Base-by-base conservation (phyloP, 2,329 filamentous ascomycete species). In the Ophiocordyceps sinensis region DNA sequence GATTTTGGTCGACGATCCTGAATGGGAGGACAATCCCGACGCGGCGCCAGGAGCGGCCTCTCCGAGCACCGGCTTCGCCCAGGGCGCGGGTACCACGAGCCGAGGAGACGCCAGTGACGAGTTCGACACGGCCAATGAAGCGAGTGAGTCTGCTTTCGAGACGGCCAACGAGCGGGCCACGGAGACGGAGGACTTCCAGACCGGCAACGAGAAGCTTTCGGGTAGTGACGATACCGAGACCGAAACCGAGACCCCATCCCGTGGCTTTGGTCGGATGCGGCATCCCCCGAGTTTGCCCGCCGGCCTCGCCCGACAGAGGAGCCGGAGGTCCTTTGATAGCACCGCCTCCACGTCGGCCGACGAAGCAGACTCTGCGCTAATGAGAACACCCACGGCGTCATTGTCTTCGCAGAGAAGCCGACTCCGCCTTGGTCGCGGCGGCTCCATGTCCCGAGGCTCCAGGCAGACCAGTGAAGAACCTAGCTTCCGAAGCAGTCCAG, bases 141-240 rank as follows among this genome's bases (percentile, higher is more conserved):
- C 74, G 1, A 77, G 70, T 48, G 77, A 81, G 46, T 75, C 71
- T 17, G 74, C 71, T 9, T 79, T 79, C 46, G 75, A 78, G 53
- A 79, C 75, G 2, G 76, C 75, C 21, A 85, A 93, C 53, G 89
- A 95, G 60, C 77, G 78, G 26, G 75, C 69, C 12, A 94, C 86
- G 0, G 88, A 94, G 62, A 94, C 87, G 11, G 89, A 96, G 50
- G 86, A 86, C 47, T 96, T 96, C 75, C 84, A 94, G 58, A 95
- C 89, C 4, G 87, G 85, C n/a, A 76, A 79, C 14, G 91, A 96
- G 51, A 83, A 85, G 19, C 62, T 78, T 40, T 73, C 72, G 14
- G 87, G 80, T 53, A 82, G 77, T 43, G 85, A 86, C 42, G 82
- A 87, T 49, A 70, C 87, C 1, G 89, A 94, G 62, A 96, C 88